Base-by-base conservation (phyloP, 2,329 filamentous ascomycete genomes). In the Phyllosticta ampelicida region DNA sequence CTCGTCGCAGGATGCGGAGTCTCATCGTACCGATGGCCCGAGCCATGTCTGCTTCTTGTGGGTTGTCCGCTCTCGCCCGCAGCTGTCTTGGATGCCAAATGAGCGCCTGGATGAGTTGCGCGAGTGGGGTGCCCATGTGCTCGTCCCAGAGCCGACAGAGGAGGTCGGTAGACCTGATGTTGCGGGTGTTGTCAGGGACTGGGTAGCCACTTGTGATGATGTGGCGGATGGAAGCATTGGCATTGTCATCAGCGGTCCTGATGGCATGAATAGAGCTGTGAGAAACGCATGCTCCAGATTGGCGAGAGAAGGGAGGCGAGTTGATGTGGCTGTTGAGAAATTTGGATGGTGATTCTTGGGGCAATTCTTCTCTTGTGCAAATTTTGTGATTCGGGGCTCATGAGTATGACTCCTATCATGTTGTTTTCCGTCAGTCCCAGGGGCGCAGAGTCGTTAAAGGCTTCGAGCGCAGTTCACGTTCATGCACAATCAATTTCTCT, bases 271-370 rank as follows among this genome's bases (percentile, higher is more conserved):
- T 53, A 71, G 83, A 29, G 73, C 74, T 56, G 80, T 83, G n/a
- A 75, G 82, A 63, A 86, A 86, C 67, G 70, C 73, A 2, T 83
- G 79, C 66, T 78, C 82, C 1, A 65, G 65, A 5, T 69, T 81
- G 60, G 72, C 82, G 9, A 67, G 71, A 55, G 62, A 71, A 8
- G 83, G 83, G 0, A 67, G 67, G 53, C 66, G 79, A 64, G 71
- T 86, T 3, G 68, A 75, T 56, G 73, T 86, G 53, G 72, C 76
- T 26, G 78, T 86, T 23, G 84, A 86, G 78, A 86, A 86, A 65
- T 86, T 86, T 74, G 83, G 83, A 1, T 86, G 84, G 84, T 86
- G 36, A 44, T 44, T 44, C 6, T 44, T n/a, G 16, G 13, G 16
- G 3, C 8, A 5, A 4, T 44, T 10, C 13, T 10, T 36, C 29